Evolutionary conservation across 345 rosid genomes (phyloP), one percentile per base, ranked within the genome.

Genomic region (Geranium rotundifolium): DNA sequence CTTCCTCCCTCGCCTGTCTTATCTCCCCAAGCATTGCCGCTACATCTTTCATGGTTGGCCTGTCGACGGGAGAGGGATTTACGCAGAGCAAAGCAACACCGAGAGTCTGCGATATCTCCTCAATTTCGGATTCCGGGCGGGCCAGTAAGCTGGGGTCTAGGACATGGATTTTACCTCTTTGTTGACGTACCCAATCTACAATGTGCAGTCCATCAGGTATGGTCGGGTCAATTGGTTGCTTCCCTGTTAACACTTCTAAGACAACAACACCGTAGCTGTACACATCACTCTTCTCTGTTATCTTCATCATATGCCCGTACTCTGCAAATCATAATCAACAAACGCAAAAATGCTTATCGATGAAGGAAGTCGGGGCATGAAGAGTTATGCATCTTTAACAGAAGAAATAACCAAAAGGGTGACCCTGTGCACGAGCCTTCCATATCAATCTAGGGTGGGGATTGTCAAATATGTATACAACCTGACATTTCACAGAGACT

Each of bases 191-290:
- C 95, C 90, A 85, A 57, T 87, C 90, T 17, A 87, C 90, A 18
- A 85, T 83, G 81, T 87, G 90, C 13, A 77, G 83, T 8, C 88
- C 95, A 1, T 85, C 84, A 1, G 79, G 88, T 66, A 87, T 85
- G 12, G 95, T 87, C 1, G 96, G 96, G 69, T 90, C 97, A 37
- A 93, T 90, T 0, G 99, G 97, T 41, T 85, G 87, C 77, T 82
- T 93, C 59, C 99, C 99, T 0, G 99, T 93, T 61, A 87, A 58
- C 29, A 87, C 79, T 70, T 87, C 95, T 16, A 87, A 67, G 29
- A 85, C 89, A 4, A 93, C 97, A 1, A 93, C 90, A 55, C 99
- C 99, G 5, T 82, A 92, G 80, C 98, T 89, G 65, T 89, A 87
- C 58, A 84, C 91, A 29, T 92, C 95, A 4, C 98, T 86, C 75